phyloP scores from a whole-genome alignment of 371 early-diverging fungal species.

The Parasitella parasitica region DNA sequence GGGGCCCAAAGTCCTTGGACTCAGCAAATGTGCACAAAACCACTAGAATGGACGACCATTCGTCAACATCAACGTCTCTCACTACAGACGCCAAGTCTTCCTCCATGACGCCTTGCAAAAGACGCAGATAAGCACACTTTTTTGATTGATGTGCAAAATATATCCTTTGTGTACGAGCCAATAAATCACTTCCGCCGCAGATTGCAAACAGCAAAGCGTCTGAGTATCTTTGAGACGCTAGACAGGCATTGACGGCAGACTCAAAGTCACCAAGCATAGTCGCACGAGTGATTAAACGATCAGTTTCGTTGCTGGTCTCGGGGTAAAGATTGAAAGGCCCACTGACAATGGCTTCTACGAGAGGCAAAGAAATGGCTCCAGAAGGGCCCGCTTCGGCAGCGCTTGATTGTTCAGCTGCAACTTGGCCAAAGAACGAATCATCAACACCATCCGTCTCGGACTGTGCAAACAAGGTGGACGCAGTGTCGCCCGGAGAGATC shows the following conservation, averaged over 20 bases:
- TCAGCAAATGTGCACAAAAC: conserved; percentile 91
- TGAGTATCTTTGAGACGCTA: conserved; percentile 77
- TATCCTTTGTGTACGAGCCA: conserved; percentile 77
- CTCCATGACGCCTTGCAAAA: conserved; percentile 80
- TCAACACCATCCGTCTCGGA: neutral
- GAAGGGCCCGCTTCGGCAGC: neutral
- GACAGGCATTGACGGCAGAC: conserved; percentile 84
- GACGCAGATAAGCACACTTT: conserved; percentile 71
- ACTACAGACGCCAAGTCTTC: conserved; percentile 84
- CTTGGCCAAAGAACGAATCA: neutral
- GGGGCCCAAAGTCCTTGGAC: conserved; percentile 68
- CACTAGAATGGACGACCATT: conserved; percentile 91
- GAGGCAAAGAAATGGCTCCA: neutral
- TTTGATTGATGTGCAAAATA: conserved; percentile 73
- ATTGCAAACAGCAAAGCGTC: conserved; percentile 93
- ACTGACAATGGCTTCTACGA: neutral
- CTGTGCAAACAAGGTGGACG: neutral
- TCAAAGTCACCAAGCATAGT: conserved; percentile 90
- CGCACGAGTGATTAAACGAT: conserved; percentile 71
- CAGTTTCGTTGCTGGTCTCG: conserved; percentile 55
- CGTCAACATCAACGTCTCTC: conserved; percentile 69
- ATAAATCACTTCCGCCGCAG: conserved; percentile 83
- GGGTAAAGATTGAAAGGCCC: conserved; percentile 56
- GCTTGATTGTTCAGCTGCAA: neutral
- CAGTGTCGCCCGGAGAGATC: neutral